Base-by-base conservation (phyloP, 768 basidiomycete genomes). In the Leucocoprinus leucothites region DNA sequence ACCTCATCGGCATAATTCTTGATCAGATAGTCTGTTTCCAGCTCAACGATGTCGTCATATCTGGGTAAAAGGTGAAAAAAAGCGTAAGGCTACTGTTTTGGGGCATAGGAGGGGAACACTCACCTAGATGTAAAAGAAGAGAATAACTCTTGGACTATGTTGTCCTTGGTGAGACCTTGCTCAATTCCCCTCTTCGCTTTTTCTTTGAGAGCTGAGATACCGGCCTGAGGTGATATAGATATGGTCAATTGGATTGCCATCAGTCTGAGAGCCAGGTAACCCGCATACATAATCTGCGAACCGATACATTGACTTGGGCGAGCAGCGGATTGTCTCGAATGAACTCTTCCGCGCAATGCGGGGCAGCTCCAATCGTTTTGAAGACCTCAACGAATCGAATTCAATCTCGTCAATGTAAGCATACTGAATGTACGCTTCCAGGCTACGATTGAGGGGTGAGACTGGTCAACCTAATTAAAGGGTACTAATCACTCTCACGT, bases 221-320 rank as follows among this genome's bases (percentile, higher is more conserved):
- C 45, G 21, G 40, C 46, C 57, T 58, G 18, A 4, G 4, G 14
- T 38, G n/a, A 14, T 31, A 36, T 8, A 16, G 22, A 19, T 36
- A n/a, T 7, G 9, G 21, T 8, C 2, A 6, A 24, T 25, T 26
- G 9, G 16, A 24, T 24, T 24, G 9, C 7, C 9, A 44, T 9
- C 19, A 14, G 16, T 3, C 11, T n/a, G 6, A 21, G 26, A n/a
- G 18, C 22, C 13, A 1, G 18, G 2, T 6, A 21, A 9, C 11
- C 9, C 19, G 36, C 51, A 18, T n/a, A 36, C 42, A 60, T 18
- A 49, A 41, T 38, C 36, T 21, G 70, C 70, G 8, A 71, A 60
- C 49, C 70, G 67, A 60, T 70, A 73, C 71, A 73, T 71, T 9
- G 70, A 71, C 62, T 73, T 71, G 53, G 71, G 70, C 16, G 70